Percentiles rank a stretch among this genome's conserved stretches.
Conservation (phyloP, 2,329 filamentous ascomycete species). For the Arthrinium phaeospermum region DNA sequence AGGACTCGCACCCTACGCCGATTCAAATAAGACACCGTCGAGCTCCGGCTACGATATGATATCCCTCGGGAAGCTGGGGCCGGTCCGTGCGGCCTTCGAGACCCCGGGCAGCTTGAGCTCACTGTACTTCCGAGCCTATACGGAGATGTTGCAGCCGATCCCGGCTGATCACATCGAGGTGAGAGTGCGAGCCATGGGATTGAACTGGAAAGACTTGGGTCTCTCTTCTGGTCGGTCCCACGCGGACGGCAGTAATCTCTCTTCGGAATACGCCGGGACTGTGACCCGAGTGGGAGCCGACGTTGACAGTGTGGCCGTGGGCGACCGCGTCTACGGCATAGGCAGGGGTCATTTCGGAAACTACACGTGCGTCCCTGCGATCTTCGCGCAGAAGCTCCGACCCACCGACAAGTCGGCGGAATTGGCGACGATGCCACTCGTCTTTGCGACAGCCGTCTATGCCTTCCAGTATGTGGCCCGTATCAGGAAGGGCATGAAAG, state of each 20-base stretch:
- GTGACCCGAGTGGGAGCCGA: slow-evolving; percentile 29
- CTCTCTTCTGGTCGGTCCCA: slow-evolving; percentile 32
- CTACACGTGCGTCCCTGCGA: slow-evolving; percentile 31
- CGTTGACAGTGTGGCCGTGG: slow-evolving; percentile 26
- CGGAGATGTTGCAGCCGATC: slow-evolving; percentile 28
- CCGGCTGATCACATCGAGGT: slow-evolving; percentile 33
- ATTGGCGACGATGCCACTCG: slow-evolving; percentile 33
- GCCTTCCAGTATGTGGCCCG: slow-evolving; percentile 33
- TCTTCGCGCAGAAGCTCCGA: slow-evolving; percentile 29
- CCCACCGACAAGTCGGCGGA: slow-evolving; percentile 26
- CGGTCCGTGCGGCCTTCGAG: slow-evolving; percentile 35
- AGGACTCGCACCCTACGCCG: slow-evolving; percentile 26
- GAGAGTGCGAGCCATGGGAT: slow-evolving; percentile 35
- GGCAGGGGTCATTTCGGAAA: slow-evolving; percentile 33
- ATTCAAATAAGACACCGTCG: slow-evolving; percentile 21
- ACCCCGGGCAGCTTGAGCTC: slow-evolving; percentile 36
- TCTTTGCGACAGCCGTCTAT: slow-evolving; percentile 36
- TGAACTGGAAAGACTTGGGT: slow-evolving; percentile 37
- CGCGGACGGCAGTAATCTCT: slow-evolving; percentile 26
- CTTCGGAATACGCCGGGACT: slow-evolving; percentile 28
- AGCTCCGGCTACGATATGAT: slow-evolving; percentile 17
- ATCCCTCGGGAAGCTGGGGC: slow-evolving; percentile 27
- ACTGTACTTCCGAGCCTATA: slow-evolving; percentile 34
- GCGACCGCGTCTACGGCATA: slow-evolving; percentile 35
- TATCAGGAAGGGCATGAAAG: slow-evolving; percentile 27